Base-by-base conservation (phyloP, 2,329 filamentous ascomycete genomes). In the Cordyceps farinosa region DNA sequence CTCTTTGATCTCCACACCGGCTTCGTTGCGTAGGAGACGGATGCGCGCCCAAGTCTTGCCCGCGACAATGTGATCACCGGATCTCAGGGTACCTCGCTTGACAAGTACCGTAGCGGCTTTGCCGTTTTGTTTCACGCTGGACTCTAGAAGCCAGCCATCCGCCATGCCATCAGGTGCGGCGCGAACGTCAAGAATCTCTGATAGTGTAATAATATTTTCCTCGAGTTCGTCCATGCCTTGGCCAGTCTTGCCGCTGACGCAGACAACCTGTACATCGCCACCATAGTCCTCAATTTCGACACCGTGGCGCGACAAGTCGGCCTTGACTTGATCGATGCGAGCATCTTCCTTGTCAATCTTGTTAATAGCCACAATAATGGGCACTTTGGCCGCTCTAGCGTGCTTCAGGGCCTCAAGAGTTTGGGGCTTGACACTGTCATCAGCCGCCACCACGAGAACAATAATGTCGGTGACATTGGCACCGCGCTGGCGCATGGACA, bases 381-480 rank as follows among this genome's bases (percentile, higher is more conserved):
- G 94, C 1, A 98, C 95, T 65, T 90, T 89, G 57, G 95, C 91
- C 36, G 85, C 83, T 63, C 89, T 90, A 8, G 95, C 94, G 73
- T 99, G 95, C 75, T 96, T 97, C 73, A 99, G 87, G 6, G 95
- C 95, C 79, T 99, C 95, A 2, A 98, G 81, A 0, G 96, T 99
- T 73, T 99, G 95, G 3, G 95, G 95, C 80, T 95, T 99, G 69
- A 99, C 94, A 72, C 92, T 95, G 73, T 99, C 96, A 73, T 99
- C 95, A 9, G 94, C 94, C 7, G 95, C 95, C 29, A 99, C 94
- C 0, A 99, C 95, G 27, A 99, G 79, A 48, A 99, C 89, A 15
- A 99, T 92, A 68, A 99, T 97, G 73, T 99, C 95, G 0, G 96
- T 99, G 55, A 98, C 92, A 66, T 94, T 92, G 38, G 95, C 96